These are phyloP conservation scores for Arabidopsis hybrid DNA, from an alignment of 441 rosid genomes.

Conservation along the genomic window DNA sequence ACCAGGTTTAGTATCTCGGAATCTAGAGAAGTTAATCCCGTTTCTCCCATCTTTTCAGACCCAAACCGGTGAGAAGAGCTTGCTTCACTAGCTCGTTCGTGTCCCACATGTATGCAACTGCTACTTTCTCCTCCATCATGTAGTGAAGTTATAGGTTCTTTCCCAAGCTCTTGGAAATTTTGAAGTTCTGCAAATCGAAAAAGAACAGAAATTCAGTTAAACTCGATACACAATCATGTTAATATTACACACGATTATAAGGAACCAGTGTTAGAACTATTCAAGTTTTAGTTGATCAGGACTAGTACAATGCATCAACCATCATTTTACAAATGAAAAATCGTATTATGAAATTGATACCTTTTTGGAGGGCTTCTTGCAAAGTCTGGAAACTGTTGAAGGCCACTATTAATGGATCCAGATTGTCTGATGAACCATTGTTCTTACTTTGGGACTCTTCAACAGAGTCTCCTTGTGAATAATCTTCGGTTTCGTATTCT, in stretches of 20 bases:
- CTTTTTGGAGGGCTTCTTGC: slow-evolving; percentile 78
- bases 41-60: slow-evolving; percentile 41
- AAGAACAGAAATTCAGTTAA: slow-evolving; percentile 12
- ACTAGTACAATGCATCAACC: slow-evolving; percentile 1
- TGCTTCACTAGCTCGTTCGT: slow-evolving; percentile 45
- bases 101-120: slow-evolving; percentile 32
- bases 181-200: slow-evolving; percentile 61
- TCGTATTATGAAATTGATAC: slow-evolving; percentile 46
- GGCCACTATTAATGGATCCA: slow-evolving; percentile 64
- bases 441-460: slow-evolving; percentile 55
- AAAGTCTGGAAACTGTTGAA: slow-evolving; percentile 60
- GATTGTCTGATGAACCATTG: slow-evolving; percentile 45
- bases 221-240: slow-evolving; percentile 10
- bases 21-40: slow-evolving; percentile 49
- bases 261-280: neutral
- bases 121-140: slow-evolving; percentile 47
- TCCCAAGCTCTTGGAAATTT: slow-evolving; percentile 72
- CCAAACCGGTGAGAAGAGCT: slow-evolving; percentile 50
- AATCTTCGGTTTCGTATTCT: slow-evolving; percentile 44
- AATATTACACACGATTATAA: neutral
- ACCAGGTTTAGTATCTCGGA: slow-evolving; percentile 54
- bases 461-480: slow-evolving; percentile 57
- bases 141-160: slow-evolving; percentile 47
- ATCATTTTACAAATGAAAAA: slow-evolving; percentile 25
- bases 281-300: neutral